Evolutionary conservation across 2,329 filamentous ascomycete genomes (phyloP), one percentile per base, ranked within the genome.

Genomic region (Grosmannia clavigera): DNA sequence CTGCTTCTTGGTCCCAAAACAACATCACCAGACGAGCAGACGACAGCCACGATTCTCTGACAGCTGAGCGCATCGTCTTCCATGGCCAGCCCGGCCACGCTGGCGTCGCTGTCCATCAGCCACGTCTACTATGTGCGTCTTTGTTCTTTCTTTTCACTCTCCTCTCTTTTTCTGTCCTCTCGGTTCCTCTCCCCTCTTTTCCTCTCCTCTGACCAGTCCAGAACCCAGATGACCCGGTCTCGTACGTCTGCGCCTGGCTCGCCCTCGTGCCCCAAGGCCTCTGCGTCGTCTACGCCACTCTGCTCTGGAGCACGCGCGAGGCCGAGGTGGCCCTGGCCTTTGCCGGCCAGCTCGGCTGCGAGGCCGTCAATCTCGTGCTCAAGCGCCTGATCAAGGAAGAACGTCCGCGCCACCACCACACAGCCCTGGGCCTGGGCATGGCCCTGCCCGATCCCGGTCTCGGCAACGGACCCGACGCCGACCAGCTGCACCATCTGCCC

Each of bases 381-480:
- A 99, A 99, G 78, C 83, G 94, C 31, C 78, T 90, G 64, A 92
- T 99, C 71, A 94, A 92, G 70, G 90, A 97, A 73, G 90, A 96
- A 72, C 82, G 94, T 57, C 94, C 94, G 33, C 82, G 79, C 64
- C 87, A 87, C 83, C 86, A 78, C 79, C 85, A 92, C 69, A 83
- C 83, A 60, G 95, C 95, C 72, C n/a, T 29, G 16, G 7, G 58
- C 56, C 3, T 40, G 38, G 6, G 1, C 33, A 11, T 35, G 22
- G 22, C 22, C 33, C 6, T 35, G 33, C 2, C 25, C 29, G 10
- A 35, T 52, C 35, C 10, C n/a, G 46, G 31, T n/a, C 38, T 40
- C 58, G 1, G 19, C 40, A 14, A 38, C 38, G 33, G 27, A n/a
- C 25, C 38, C 22, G 10, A 22, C 33, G 25, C 1, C 46, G 14